These are phyloP conservation scores for Corymbia citriodora DNA, from an alignment of 441 rosid genomes.

Conservation along the genomic window DNA sequence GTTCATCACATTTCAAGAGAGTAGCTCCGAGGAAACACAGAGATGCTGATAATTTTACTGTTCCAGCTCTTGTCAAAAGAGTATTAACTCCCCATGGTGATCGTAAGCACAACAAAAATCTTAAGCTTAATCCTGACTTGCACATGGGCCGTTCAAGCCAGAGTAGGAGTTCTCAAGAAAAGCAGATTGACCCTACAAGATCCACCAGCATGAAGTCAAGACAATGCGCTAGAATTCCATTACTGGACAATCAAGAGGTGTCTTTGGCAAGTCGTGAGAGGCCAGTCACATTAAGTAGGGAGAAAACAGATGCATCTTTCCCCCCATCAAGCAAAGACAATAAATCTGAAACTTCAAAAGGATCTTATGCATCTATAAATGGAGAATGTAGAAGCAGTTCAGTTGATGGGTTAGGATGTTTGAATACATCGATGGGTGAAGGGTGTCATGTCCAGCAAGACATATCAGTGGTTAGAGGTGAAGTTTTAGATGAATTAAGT, in stretches of 20 bases:
- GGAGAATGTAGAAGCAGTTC: slow-evolving; percentile 17
- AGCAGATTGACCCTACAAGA: slow-evolving; percentile 18
- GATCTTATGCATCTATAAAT: slow-evolving; percentile 21
- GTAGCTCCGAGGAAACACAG: slow-evolving; percentile 24
- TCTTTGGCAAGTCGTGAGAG: slow-evolving; percentile 7
- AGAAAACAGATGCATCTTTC: slow-evolving; percentile 15
- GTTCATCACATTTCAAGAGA: slow-evolving; percentile 25
- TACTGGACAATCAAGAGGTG: slow-evolving; percentile 14
- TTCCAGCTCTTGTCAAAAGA: slow-evolving; percentile 21
- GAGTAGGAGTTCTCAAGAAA: slow-evolving; percentile 19
- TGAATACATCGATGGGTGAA: slow-evolving; percentile 3
- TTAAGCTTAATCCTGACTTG: slow-evolving; percentile 17
- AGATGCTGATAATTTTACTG: slow-evolving; percentile 26
- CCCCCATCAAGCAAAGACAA: slow-evolving; percentile 13
- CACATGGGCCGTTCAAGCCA: slow-evolving; percentile 27
- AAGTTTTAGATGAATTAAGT: slow-evolving; percentile 19
- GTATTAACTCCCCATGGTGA: slow-evolving; percentile 14
- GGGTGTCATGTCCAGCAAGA: slow-evolving; percentile 14
- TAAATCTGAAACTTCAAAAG: slow-evolving; percentile 16
- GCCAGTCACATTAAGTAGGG: slow-evolving; percentile 12
- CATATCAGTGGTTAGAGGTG: slow-evolving; percentile 11
- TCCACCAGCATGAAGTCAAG: slow-evolving; percentile 15
- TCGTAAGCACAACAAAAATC: slow-evolving; percentile 12
- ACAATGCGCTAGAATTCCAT: slow-evolving; percentile 6
- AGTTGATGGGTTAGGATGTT: slow-evolving; percentile 4